phyloP scores from a whole-genome alignment of 2,329 filamentous ascomycete species.

The Lachnellula suecica region DNA sequence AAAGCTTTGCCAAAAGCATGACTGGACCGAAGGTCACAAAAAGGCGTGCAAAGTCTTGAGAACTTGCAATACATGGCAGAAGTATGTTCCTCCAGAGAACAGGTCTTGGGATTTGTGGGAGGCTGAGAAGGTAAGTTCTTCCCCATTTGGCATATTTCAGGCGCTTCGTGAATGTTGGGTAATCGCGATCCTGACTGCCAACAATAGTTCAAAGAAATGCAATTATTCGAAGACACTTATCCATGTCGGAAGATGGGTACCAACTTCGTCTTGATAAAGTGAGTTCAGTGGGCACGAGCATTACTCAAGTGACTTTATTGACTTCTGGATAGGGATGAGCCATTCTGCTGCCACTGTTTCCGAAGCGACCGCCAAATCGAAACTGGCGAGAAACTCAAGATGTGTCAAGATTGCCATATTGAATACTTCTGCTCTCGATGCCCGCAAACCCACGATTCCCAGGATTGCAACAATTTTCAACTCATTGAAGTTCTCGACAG shows the following conservation, averaged over 20 bases:
- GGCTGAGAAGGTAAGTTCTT: too few species aligned
- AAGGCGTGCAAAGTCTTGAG: conserved; percentile 9
- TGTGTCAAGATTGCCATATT: conserved; percentile 13
- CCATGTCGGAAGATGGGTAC: background rate
- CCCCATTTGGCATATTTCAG: too few species aligned
- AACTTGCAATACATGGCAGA: conserved; percentile 4
- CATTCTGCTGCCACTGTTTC: conserved; percentile 18
- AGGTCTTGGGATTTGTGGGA: conserved; percentile 15
- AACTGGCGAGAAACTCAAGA: background rate
- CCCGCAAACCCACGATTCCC: conserved; percentile 1
- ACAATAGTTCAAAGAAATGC: too few species aligned
- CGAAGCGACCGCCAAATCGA: conserved; percentile 11
- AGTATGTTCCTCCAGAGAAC: conserved; percentile 12
- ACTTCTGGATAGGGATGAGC: conserved; percentile 13
- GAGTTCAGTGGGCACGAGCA: too few species aligned
- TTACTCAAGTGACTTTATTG: background rate
- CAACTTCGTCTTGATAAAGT: too few species aligned
- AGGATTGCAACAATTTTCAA: conserved; percentile 5
- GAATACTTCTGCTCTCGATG: conserved; percentile 13
- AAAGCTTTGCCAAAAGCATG: conserved; percentile 22
- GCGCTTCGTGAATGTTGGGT: too few species aligned
- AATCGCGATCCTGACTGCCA: too few species aligned
- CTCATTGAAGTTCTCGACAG: conserved; percentile 7
- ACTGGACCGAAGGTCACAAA: conserved; percentile 23
- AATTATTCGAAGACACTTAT: too few species aligned